A percentile compares a stretch with the other conserved stretches of the same genome.
These are phyloP conservation scores for Lupinus albus DNA, from an alignment of 306 rosid species.

Conservation along the genomic window DNA sequence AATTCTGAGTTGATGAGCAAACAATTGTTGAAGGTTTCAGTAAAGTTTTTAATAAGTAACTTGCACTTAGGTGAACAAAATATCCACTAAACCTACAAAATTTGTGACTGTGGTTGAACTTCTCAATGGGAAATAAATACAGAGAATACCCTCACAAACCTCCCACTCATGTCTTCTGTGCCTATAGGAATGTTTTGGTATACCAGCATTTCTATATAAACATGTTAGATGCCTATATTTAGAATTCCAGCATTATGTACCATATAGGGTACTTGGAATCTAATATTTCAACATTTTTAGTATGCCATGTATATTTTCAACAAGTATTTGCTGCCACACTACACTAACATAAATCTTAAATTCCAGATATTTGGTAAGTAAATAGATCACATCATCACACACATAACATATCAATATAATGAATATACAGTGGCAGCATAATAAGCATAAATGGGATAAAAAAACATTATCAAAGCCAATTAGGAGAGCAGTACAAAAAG, in stretches of 20 bases:
- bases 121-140: neutral
- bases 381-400: too few species aligned
- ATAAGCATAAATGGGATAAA: neutral
- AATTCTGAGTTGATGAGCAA: neutral
- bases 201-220: slow-evolving; percentile 19
- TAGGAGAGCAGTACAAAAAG: neutral
- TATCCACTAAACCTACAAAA: slow-evolving; percentile 6
- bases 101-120: slow-evolving; percentile 1
- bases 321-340: slow-evolving; percentile 14
- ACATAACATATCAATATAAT: neutral
- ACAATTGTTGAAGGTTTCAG: slow-evolving; percentile 6
- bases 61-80: slow-evolving; percentile 32
- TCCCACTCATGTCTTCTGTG: slow-evolving; percentile 6
- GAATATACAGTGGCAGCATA: slow-evolving; percentile 11
- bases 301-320: too few species aligned
- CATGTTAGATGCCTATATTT: slow-evolving; percentile 5
- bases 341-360: slow-evolving; percentile 14
- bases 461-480: slow-evolving; percentile 28
- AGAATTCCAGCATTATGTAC: too few species aligned
- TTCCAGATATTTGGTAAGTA: slow-evolving; percentile 10
- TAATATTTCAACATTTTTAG: too few species aligned
- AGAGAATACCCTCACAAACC: slow-evolving; percentile 8
- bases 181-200: slow-evolving; percentile 29
- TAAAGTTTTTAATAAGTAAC: slow-evolving; percentile 13
- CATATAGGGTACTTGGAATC: too few species aligned